Conservation (phyloP, 441 rosid genomes). For the Erodium chrysanthum region DNA sequence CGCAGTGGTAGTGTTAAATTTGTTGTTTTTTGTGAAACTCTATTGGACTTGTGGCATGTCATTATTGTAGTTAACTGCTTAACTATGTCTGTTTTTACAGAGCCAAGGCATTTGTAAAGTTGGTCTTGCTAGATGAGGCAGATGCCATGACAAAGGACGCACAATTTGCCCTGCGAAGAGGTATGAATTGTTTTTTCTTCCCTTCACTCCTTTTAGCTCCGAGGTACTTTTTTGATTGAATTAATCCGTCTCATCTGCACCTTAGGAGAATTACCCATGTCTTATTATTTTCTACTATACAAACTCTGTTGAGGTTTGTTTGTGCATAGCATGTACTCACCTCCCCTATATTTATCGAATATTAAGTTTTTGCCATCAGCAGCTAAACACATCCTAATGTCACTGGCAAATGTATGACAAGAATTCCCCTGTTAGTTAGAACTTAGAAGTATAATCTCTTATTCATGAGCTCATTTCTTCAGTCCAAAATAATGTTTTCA, state of each 20-base stretch:
- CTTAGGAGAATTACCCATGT: background rate
- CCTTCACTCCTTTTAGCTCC: background rate
- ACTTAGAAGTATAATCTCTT: no score
- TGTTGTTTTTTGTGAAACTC: background rate
- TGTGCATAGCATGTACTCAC: background rate
- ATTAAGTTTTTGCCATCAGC: background rate
- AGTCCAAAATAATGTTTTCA: background rate
- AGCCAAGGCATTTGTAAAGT: constrained; percentile 63
- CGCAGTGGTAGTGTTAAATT: background rate
- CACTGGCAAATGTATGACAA: background rate
- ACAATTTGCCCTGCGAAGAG: constrained; percentile 96
- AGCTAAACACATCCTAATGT: background rate
- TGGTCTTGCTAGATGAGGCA: constrained; percentile 88
- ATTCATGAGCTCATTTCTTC: background rate
- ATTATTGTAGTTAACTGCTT: background rate
- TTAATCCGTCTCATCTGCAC: background rate
- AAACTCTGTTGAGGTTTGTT: no score
- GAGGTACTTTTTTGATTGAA: constrained; percentile 13
- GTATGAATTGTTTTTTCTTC: constrained; percentile 24
- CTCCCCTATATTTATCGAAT: background rate
- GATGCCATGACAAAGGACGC: constrained; percentile 99
- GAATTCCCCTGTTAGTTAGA: no score
- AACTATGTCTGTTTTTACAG: constrained; percentile 30
- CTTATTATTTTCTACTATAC: background rate
- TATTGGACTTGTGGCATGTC: background rate